Base-by-base conservation (phyloP, 208 protist species). In the Leishmania guyanensis region DNA sequence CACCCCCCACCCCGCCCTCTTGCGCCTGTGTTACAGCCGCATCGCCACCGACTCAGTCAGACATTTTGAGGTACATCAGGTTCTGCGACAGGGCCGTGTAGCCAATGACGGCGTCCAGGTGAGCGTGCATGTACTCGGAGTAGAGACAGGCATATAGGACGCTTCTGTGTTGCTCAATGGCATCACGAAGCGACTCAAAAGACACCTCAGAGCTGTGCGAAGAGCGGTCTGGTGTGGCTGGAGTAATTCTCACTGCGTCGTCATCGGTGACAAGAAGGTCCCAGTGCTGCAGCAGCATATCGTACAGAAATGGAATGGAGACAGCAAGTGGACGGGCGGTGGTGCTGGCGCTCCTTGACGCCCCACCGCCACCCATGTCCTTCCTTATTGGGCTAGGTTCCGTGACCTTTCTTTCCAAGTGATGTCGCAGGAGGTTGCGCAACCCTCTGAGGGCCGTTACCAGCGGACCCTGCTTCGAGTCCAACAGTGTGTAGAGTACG, bases 21-120 rank as follows among this genome's bases (percentile, higher is more conserved):
- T 53, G 22, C 43, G 6, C 70, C 56, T 75, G 43, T 20, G 51
- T 16, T 48, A 71, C 22, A 22, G 54, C 43, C 39, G 62, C 77
- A 43, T 50, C 43, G 68, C 8, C 43, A 51, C 16, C 20, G 22
- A 58, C 78, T 70, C 46, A 76, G 29, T n/a, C 58, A 5, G 43
- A 60, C 39, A 75, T 0, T 46, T 71, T 79, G 20, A 87, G 84
- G 68, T 79, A 87, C 80, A 94, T 86, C 58, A 94, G 81, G 48
- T 90, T 94, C 74, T 92, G 89, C 29, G 93, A 96, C 16, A 96
- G 83, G 10, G 84, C 84, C 54, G 88, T 88, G 82, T 96, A 93
- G 33, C 90, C 87, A 33, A 94, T 80, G 5, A 79, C 89, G 9
- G 93, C 90, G 74, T 93, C 89, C 36, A 96, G 77, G 65, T 96